phyloP scores from a whole-genome alignment of 306 rosid species.

The Citrullus colocynthis region DNA sequence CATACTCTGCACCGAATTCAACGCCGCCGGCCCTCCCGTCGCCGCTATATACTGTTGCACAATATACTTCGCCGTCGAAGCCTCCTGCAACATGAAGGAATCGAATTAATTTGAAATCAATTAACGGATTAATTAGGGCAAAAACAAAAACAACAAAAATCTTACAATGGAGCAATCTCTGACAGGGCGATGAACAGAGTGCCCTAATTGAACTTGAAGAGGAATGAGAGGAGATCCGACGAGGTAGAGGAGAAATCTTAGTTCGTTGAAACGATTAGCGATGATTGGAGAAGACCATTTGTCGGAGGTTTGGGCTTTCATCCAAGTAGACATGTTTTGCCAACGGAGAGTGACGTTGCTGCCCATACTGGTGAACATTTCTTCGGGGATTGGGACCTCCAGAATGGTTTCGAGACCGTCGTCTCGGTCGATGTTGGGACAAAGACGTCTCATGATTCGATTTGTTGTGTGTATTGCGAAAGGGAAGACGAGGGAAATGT shows the following conservation, averaged over 20 bases:
- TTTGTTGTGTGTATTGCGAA: not conserved
- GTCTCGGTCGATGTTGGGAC: slow-evolving; percentile 71
- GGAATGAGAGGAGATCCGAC: slow-evolving; percentile 96
- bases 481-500: not conserved
- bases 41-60: slow-evolving; percentile 92
- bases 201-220: slow-evolving; percentile 82
- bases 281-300: slow-evolving; percentile 51
- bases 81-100: slow-evolving; percentile 34
- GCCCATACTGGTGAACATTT: slow-evolving; percentile 83
- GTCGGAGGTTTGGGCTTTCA: slow-evolving; percentile 74
- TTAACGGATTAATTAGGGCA: too few species aligned
- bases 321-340: slow-evolving; percentile 85
- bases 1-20: slow-evolving; percentile 73
- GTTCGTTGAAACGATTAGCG: slow-evolving; percentile 62
- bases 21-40: slow-evolving; percentile 79
- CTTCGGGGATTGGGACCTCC: slow-evolving; percentile 89
- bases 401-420: slow-evolving; percentile 91
- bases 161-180: slow-evolving; percentile 74
- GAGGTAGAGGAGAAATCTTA: slow-evolving; percentile 70
- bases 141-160: too few species aligned
- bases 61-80: slow-evolving; percentile 86
- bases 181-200: slow-evolving; percentile 66
- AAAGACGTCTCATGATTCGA: slow-evolving; percentile 52
- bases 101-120: too few species aligned
- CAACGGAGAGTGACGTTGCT: slow-evolving; percentile 43